A percentile compares a stretch with the other conserved stretches of the same genome.
Evolutionary conservation across 305 asterid genomes (phyloP).

Genomic region (Nicotiana rustica): DNA sequence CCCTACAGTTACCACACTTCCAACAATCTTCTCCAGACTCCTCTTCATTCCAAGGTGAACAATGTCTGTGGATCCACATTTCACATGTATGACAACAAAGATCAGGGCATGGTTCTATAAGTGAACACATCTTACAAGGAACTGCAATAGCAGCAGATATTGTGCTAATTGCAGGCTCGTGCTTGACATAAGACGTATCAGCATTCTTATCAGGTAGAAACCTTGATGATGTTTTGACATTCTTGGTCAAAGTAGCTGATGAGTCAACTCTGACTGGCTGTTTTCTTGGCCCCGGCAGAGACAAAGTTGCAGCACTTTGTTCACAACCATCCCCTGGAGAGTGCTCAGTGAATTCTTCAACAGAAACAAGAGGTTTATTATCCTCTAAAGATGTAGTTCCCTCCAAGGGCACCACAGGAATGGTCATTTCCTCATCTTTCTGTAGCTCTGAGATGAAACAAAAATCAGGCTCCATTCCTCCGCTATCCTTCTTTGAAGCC

Average conservation of each 20-base stretch:
- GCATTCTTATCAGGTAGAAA: constrained; percentile 48
- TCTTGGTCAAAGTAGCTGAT: constrained; percentile 43
- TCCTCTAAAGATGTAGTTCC: constrained; percentile 42
- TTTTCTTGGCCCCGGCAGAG: constrained; percentile 60
- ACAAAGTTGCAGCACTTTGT: constrained; percentile 43
- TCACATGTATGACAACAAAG: constrained; percentile 74
- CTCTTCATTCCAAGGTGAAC: constrained; percentile 85
- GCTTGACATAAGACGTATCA: constrained; percentile 48
- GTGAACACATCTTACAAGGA: constrained; percentile 72
- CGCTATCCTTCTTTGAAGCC: constrained; percentile 48
- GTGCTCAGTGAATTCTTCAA: constrained; percentile 49
- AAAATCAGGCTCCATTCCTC: constrained; percentile 44
- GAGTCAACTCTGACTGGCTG: constrained; percentile 58
- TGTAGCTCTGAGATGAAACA: constrained; percentile 42
- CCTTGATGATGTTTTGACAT: constrained; percentile 44
- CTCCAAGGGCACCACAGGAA: constrained; percentile 39
- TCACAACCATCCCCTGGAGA: constrained; percentile 40
- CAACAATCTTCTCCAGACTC: constrained; percentile 56
- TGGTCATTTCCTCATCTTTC: constrained; percentile 38
- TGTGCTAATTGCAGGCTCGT: constrained; percentile 47
- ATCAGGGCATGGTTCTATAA: constrained; percentile 68
- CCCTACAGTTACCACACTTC: constrained; percentile 89
- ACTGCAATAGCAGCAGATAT: constrained; percentile 41
- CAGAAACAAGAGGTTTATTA: constrained; percentile 45
- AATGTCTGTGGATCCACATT: constrained; percentile 65